These are phyloP conservation scores for Teunomyces lycoperdinae DNA, from an alignment of 805 yeast species.

Conservation along the genomic window DNA sequence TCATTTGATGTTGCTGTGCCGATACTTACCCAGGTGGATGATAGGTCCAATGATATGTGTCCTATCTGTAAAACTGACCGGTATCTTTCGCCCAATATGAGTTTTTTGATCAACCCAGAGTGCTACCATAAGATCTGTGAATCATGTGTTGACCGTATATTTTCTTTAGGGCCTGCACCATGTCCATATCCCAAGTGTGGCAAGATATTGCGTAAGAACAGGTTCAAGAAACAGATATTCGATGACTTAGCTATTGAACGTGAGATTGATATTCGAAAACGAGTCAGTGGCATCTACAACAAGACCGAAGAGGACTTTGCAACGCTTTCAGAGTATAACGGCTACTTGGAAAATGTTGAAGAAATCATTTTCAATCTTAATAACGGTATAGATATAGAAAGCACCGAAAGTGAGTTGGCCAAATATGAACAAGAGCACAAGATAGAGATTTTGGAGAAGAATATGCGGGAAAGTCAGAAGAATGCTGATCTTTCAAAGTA, in stretches of 20 bases:
- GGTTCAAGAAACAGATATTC: conserved; percentile 88
- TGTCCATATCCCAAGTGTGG: conserved; percentile 94
- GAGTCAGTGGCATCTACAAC: conserved; percentile 76
- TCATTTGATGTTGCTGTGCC: not conserved
- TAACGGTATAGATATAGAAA: conserved; percentile 64
- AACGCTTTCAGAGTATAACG: conserved; percentile 59
- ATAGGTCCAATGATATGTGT: conserved; percentile 74
- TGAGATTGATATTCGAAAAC: conserved; percentile 85
- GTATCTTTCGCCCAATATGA: conserved; percentile 90
- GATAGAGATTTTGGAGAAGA: conserved; percentile 72
- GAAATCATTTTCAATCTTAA: conserved; percentile 73
- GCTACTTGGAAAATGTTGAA: conserved; percentile 82
- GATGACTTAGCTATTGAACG: conserved; percentile 88
- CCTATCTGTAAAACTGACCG: conserved; percentile 96
- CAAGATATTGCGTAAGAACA: conserved; percentile 79
- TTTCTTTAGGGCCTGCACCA: conserved; percentile 91
- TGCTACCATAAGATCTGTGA: conserved; percentile 98
- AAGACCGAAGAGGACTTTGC: conserved; percentile 73
- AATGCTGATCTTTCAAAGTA: conserved; percentile 65
- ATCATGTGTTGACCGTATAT: conserved; percentile 93
- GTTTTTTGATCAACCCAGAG: conserved; percentile 90
- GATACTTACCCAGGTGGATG: conserved; percentile 29
- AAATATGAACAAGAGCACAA: conserved; percentile 73
- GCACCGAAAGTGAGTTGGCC: conserved; percentile 62
- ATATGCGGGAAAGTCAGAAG: conserved; percentile 59